These are phyloP conservation scores for Seminavis robusta DNA, from an alignment of 108 stramenopile genomes.

Conservation along the genomic window DNA sequence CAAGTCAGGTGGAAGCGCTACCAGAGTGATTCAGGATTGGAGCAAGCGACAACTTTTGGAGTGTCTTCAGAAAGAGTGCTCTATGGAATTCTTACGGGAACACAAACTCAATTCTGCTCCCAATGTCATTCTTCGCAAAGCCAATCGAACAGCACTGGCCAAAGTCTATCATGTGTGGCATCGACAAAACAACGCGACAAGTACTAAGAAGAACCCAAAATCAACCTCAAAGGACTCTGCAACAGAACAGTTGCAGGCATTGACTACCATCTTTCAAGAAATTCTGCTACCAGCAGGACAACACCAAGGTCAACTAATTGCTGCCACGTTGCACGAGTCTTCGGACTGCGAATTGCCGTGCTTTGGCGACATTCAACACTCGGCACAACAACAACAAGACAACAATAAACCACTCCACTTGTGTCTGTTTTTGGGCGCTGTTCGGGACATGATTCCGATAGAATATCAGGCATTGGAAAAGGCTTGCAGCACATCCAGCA, in stretches of 20 bases:
- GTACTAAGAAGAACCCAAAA: background rate
- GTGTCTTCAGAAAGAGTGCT: conserved; percentile 53
- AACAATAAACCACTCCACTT: conserved; percentile 6
- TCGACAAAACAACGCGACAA: background rate
- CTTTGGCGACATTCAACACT: conserved; percentile 28
- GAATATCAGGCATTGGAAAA: conserved; percentile 45
- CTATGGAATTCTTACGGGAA: conserved; percentile 59
- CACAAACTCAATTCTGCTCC: conserved; percentile 50
- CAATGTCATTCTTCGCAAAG: conserved; percentile 55
- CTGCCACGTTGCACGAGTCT: conserved; percentile 67
- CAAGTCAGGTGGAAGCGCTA: conserved; percentile 5
- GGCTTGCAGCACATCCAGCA: conserved; percentile 32
- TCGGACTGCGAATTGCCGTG: conserved; percentile 65
- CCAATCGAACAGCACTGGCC: conserved; percentile 46
- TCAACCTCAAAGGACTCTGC: background rate
- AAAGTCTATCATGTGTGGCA: conserved; percentile 32
- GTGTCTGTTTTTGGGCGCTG: conserved; percentile 69
- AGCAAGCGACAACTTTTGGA: conserved; percentile 56
- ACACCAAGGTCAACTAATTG: conserved; percentile 22
- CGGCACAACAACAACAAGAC: background rate
- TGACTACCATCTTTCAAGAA: background rate
- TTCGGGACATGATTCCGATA: conserved; percentile 58
- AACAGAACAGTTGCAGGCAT: background rate
- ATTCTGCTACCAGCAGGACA: conserved; percentile 1
- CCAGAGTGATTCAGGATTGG: too few species aligned